These are phyloP conservation scores for Xylariales sp. DNA, from an alignment of 2,329 filamentous ascomycete species.

Conservation along the genomic window DNA sequence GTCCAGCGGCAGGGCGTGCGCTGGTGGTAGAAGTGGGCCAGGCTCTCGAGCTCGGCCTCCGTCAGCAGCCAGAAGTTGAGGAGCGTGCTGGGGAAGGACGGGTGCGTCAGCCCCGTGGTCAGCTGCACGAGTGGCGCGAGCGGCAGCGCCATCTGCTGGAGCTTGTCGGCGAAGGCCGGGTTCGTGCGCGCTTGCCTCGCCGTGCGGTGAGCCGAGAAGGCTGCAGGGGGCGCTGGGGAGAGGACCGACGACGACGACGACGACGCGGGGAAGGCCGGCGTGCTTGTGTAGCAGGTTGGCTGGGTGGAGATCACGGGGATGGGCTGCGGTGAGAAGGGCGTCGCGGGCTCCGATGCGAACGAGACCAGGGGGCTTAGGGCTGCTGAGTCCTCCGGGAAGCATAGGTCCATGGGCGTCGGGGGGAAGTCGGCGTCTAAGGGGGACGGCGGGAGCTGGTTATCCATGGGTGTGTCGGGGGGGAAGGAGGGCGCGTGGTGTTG, in stretches of 20 bases:
- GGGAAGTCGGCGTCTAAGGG: slow-evolving; percentile 7
- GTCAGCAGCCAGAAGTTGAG: slow-evolving; percentile 72
- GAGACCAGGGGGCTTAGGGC: background rate
- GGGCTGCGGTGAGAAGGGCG: background rate
- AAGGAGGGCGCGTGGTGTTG: slow-evolving; percentile 4
- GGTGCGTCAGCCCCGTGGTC: slow-evolving; percentile 57
- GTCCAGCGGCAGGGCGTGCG: slow-evolving; percentile 51
- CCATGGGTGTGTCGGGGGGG: background rate
- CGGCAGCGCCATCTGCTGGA: slow-evolving; percentile 59
- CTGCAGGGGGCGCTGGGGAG: no score
- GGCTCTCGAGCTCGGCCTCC: slow-evolving; percentile 62
- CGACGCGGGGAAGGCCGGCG: no score
- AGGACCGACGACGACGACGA: no score
- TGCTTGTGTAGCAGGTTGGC: no score
- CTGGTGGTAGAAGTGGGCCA: slow-evolving; percentile 73
- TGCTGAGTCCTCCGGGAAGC: background rate
- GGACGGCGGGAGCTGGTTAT: slow-evolving; percentile 4
- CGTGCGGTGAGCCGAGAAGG: slow-evolving; percentile 31
- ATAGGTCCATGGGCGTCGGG: slow-evolving; percentile 4
- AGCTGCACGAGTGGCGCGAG: slow-evolving; percentile 65
- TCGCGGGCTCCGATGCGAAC: background rate
- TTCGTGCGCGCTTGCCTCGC: slow-evolving; percentile 28
- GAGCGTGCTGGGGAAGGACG: slow-evolving; percentile 60
- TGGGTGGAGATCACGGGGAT: background rate
- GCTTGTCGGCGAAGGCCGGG: slow-evolving; percentile 54